Conservation (phyloP, 345 rosid genomes). For the Psidium guajava region DNA sequence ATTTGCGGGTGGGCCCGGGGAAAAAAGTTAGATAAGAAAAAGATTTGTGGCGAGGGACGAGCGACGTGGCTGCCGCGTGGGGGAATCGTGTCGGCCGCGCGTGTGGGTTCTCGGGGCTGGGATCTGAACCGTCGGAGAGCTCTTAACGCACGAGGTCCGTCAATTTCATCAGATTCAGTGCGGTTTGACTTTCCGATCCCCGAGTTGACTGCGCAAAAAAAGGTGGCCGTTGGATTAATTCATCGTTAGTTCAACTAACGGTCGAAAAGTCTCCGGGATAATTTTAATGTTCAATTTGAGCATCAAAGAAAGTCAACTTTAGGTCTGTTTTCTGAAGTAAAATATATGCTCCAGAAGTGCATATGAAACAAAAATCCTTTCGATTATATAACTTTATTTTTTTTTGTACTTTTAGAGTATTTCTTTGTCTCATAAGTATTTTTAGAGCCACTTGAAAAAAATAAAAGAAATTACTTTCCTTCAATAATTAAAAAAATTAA, state of each 20-base stretch:
- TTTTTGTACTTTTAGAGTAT: too few species aligned
- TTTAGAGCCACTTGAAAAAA: too few species aligned
- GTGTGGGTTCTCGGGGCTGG: background rate
- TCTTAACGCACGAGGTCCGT: background rate
- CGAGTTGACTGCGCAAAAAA: background rate
- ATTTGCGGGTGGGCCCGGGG: background rate
- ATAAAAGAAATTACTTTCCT: too few species aligned
- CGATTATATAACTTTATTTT: fast-evolving
- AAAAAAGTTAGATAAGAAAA: fast-evolving
- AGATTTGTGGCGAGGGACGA: background rate
- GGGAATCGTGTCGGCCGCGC: background rate
- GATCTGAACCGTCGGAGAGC: background rate
- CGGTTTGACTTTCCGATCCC: background rate
- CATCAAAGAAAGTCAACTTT: background rate
- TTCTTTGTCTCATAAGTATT: too few species aligned
- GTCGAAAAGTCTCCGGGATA: background rate
- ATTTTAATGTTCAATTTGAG: background rate
- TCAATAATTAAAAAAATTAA: too few species aligned
- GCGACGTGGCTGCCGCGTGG: background rate
- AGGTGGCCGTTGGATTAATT: background rate
- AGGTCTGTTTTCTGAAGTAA: background rate
- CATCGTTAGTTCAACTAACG: background rate
- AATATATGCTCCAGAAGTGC: too few species aligned
- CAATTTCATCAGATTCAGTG: background rate
- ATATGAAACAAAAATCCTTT: too few species aligned